phyloP scores from a whole-genome alignment of 495 filamentous ascomycete species.

The Tuber brumale region DNA sequence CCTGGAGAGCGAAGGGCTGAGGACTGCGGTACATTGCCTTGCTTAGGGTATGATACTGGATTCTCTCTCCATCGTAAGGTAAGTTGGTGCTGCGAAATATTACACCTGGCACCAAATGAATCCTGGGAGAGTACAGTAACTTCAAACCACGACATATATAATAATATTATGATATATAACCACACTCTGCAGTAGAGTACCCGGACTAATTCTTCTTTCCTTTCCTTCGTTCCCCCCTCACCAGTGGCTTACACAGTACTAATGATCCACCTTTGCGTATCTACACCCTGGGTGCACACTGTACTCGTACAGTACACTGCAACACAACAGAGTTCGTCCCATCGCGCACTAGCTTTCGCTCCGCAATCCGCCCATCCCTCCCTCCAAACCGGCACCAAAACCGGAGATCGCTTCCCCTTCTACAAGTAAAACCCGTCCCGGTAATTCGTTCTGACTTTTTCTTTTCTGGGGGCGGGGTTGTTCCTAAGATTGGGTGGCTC shows the following conservation, averaged over 20 bases:
- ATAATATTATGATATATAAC: background rate
- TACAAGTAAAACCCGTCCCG: background rate
- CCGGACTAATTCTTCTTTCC: background rate
- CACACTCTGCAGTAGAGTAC: background rate
- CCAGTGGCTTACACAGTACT: background rate
- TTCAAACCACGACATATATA: background rate
- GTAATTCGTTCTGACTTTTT: background rate
- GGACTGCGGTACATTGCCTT: background rate
- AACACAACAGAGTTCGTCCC: background rate
- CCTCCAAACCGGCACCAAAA: background rate
- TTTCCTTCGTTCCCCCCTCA: background rate
- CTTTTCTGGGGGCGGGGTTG: background rate
- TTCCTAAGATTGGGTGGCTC: background rate
- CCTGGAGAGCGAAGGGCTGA: no score
- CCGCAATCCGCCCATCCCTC: background rate
- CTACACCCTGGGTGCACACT: no score
- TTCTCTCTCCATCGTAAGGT: no score
- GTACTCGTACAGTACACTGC: no score
- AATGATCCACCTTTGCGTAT: background rate
- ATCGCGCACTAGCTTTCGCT: background rate
- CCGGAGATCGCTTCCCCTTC: background rate
- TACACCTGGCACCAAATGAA: no score
- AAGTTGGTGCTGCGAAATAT: no score
- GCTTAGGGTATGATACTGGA: background rate
- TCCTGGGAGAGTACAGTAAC: background rate